These are phyloP conservation scores for Striga asiatica DNA, from an alignment of 257 asterid genomes.

Conservation along the genomic window DNA sequence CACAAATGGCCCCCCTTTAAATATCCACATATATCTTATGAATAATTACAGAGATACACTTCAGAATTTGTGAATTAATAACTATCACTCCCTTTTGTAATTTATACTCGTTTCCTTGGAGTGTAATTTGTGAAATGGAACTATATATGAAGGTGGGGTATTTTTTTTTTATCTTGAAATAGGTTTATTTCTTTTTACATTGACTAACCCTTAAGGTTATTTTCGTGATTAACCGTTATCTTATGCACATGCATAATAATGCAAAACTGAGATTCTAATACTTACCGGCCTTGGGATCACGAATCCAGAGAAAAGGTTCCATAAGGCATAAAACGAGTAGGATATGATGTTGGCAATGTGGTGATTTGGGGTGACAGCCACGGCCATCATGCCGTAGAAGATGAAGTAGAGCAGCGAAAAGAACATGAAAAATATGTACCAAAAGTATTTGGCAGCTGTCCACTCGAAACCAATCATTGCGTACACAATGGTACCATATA, in stretches of 20 bases:
- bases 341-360: conserved; percentile 28
- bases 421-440: conserved; percentile 33
- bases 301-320: conserved; percentile 36
- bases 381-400: conserved; percentile 37
- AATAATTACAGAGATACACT: too few species aligned
- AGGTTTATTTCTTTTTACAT: too few species aligned
- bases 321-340: conserved; percentile 13
- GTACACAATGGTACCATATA: conserved; percentile 35
- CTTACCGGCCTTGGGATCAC: conserved; percentile 28
- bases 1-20: too few species aligned
- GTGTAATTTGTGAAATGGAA: too few species aligned
- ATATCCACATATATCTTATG: too few species aligned
- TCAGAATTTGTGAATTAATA: too few species aligned
- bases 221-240: neutral
- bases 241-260: neutral
- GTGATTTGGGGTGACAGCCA: conserved; percentile 27
- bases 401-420: conserved; percentile 25
- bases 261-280: neutral
- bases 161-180: too few species aligned
- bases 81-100: too few species aligned
- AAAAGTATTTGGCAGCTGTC: conserved; percentile 27
- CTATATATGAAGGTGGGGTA: too few species aligned
- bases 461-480: conserved; percentile 41
- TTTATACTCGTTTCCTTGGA: too few species aligned
- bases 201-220: neutral